Evolutionary conservation across 2,329 filamentous ascomycete genomes (phyloP).

Genomic region (Aspergillus spinulosporus): DNA sequence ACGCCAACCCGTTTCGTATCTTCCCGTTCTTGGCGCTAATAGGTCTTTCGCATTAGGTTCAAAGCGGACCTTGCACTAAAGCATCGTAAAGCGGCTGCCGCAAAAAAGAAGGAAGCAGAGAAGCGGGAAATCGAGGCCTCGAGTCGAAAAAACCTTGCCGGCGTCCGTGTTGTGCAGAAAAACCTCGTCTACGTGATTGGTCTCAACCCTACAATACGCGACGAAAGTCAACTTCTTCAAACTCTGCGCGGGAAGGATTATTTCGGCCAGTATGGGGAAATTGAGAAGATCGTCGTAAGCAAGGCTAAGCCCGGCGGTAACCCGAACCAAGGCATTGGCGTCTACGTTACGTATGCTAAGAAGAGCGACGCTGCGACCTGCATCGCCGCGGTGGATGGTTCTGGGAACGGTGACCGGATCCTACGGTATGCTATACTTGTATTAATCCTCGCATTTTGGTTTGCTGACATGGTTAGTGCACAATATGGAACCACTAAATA

Average conservation of each 20-base stretch:
- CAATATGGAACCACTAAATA: slow-evolving; percentile 95
- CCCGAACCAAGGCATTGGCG: slow-evolving; percentile 81
- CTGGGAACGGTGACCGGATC: slow-evolving; percentile 82
- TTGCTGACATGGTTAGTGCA: slow-evolving; percentile 48
- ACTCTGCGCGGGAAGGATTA: slow-evolving; percentile 89
- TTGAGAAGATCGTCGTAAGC: slow-evolving; percentile 98
- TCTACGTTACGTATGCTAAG: slow-evolving; percentile 96
- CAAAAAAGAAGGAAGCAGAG: slow-evolving; percentile 89
- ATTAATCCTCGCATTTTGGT: neutral
- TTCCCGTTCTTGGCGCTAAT: slow-evolving; percentile 26
- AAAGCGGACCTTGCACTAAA: slow-evolving; percentile 60
- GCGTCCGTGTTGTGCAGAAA: slow-evolving; percentile 94
- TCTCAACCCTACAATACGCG: slow-evolving; percentile 83
- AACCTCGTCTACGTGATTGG: slow-evolving; percentile 98
- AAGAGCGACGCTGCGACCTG: slow-evolving; percentile 88
- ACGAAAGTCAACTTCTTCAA: slow-evolving; percentile 81
- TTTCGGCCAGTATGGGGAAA: slow-evolving; percentile 97
- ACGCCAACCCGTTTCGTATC: neutral
- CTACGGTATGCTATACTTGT: slow-evolving; percentile 64
- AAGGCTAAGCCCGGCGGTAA: slow-evolving; percentile 77
- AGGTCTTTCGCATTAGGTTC: slow-evolving; percentile 38
- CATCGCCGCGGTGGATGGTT: slow-evolving; percentile 89
- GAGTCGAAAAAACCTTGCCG: slow-evolving; percentile 92
- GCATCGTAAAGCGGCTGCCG: slow-evolving; percentile 88
- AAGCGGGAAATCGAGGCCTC: slow-evolving; percentile 95